These are phyloP conservation scores for Cyberlindnera americana DNA, from an alignment of 805 yeast species.

Conservation along the genomic window DNA sequence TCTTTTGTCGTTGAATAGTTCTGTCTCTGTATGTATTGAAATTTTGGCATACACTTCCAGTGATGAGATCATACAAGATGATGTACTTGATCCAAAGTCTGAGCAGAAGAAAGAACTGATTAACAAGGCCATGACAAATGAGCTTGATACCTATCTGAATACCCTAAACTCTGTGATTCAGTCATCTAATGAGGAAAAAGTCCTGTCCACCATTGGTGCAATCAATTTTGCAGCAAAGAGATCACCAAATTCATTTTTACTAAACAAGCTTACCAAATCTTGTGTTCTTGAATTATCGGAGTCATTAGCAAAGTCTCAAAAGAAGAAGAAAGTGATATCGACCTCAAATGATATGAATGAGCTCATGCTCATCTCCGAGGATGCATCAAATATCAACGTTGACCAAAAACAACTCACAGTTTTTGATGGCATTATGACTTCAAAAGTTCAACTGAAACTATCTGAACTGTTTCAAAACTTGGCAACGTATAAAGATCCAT, in stretches of 20 bases:
- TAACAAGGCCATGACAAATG: constrained; percentile 14
- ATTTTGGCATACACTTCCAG: constrained; percentile 28
- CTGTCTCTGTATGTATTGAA: constrained; percentile 36
- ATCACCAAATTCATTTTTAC: constrained; percentile 10
- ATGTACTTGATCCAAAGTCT: constrained; percentile 12
- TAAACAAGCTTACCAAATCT: constrained; percentile 16
- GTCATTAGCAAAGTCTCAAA: constrained; percentile 12
- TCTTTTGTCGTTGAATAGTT: constrained; percentile 32
- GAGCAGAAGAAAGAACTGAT: constrained; percentile 10
- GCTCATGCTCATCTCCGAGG: constrained; percentile 22
- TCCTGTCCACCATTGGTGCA: constrained; percentile 18
- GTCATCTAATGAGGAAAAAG: constrained; percentile 25
- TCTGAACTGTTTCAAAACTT: constrained; percentile 19
- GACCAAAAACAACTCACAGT: constrained; percentile 14
- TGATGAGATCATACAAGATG: constrained; percentile 11
- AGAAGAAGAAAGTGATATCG: constrained; percentile 11
- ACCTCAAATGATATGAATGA: constrained; percentile 10
- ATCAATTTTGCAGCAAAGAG: constrained; percentile 17
- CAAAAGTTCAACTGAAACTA: constrained; percentile 21
- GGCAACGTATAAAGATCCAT: constrained; percentile 20
- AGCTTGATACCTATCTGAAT: constrained; percentile 18
- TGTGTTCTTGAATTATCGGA: constrained; percentile 24
- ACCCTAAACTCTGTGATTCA: constrained; percentile 21
- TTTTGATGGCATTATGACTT: constrained; percentile 23
- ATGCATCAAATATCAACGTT: constrained; percentile 4